phyloP scores from a whole-genome alignment of 106 monocot species.

The Narthecium ossifragum region DNA sequence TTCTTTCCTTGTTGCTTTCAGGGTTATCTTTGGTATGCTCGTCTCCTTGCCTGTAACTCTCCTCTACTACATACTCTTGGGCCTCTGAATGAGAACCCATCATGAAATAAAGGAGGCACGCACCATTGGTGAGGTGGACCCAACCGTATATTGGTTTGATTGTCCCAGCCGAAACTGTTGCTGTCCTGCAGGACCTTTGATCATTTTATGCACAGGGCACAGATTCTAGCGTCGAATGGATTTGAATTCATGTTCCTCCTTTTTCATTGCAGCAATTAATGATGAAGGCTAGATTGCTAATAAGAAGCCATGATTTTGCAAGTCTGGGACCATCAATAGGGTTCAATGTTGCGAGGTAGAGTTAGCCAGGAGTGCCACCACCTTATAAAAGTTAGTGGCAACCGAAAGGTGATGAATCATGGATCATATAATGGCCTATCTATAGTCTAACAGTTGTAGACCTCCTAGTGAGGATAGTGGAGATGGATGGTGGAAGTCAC shows the following conservation, averaged over 20 bases:
- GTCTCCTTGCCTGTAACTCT: slow-evolving; percentile 55
- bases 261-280: not conserved
- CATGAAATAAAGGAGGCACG: slow-evolving; percentile 11
- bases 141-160: too few species aligned
- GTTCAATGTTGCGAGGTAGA: too few species aligned
- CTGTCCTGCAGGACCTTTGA: not conserved
- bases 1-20: slow-evolving; percentile 7
- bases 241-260: not conserved
- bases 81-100: slow-evolving; percentile 14
- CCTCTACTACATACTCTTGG: slow-evolving; percentile 52
- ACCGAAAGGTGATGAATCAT: slow-evolving; percentile 18
- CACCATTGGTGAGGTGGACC: slow-evolving; percentile 3
- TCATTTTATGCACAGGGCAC: not conserved
- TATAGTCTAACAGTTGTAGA: too few species aligned
- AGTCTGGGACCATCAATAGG: not conserved
- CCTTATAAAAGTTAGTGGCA: slow-evolving; percentile 12
- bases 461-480: too few species aligned
- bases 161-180: not conserved
- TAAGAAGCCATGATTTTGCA: not conserved
- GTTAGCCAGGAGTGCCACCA: too few species aligned
- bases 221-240: not conserved
- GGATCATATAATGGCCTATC: slow-evolving; percentile 6
- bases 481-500: too few species aligned
- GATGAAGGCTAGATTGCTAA: not conserved
- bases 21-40: slow-evolving; percentile 64